Conservation (phyloP, 192 early-diverging fungal genomes). For the Coemansia sp. region DNA sequence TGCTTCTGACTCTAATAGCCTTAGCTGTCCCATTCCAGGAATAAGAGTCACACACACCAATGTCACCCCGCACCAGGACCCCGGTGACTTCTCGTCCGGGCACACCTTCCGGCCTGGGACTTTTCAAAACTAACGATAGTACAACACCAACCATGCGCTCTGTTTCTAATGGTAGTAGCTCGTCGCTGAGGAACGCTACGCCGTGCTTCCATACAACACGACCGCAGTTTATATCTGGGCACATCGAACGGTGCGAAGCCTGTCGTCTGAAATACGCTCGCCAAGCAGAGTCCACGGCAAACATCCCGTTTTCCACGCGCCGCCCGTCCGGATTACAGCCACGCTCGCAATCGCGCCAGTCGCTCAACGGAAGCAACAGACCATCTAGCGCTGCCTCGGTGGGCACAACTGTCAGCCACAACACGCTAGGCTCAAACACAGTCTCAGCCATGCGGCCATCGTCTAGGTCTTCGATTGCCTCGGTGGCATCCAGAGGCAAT, state of each 20-base stretch:
- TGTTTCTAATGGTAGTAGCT: slow-evolving; percentile 46
- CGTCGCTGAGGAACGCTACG: slow-evolving; percentile 31
- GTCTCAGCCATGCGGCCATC: slow-evolving; percentile 33
- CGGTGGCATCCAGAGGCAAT: slow-evolving; percentile 22
- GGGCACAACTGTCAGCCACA: slow-evolving; percentile 15
- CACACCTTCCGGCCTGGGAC: slow-evolving; percentile 29
- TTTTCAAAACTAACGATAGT: slow-evolving; percentile 21
- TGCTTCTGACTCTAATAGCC: not conserved
- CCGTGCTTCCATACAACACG: slow-evolving; percentile 54
- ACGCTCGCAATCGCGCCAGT: slow-evolving; percentile 45
- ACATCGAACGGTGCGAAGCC: slow-evolving; percentile 55
- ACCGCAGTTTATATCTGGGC: slow-evolving; percentile 56
- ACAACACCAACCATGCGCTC: slow-evolving; percentile 26
- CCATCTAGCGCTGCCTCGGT: slow-evolving; percentile 39
- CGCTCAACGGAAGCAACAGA: slow-evolving; percentile 20
- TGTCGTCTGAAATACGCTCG: slow-evolving; percentile 55
- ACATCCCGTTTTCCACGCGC: slow-evolving; percentile 45
- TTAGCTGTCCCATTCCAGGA: not conserved
- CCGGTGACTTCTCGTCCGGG: slow-evolving; percentile 20
- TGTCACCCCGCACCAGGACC: slow-evolving; percentile 29
- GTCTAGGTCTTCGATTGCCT: slow-evolving; percentile 41
- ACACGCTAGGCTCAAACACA: not conserved
- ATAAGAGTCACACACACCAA: slow-evolving; percentile 1
- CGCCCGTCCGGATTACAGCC: slow-evolving; percentile 25
- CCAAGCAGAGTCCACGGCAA: slow-evolving; percentile 40